These are phyloP conservation scores for Cryphonectria japonica DNA, from an alignment of 2,329 filamentous ascomycete species.

Conservation along the genomic window DNA sequence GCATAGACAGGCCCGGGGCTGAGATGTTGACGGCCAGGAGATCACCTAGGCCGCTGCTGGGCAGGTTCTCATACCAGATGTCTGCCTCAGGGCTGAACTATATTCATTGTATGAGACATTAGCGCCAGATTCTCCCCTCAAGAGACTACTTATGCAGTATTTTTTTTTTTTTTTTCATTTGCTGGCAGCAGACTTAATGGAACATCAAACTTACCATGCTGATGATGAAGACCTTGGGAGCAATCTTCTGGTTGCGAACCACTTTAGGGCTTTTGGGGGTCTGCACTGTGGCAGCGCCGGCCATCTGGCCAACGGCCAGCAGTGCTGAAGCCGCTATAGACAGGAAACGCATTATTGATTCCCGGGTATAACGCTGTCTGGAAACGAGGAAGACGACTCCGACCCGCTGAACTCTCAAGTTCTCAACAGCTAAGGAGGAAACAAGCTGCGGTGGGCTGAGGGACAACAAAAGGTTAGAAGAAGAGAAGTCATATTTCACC, in stretches of 20 bases:
- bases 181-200: too few relatives aligned
- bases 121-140: background rate
- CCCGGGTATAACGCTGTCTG: background rate
- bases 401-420: background rate
- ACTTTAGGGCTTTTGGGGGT: constrained; percentile 10
- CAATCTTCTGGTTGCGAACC: constrained; percentile 39
- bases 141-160: too few relatives aligned
- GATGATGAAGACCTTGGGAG: constrained; percentile 66
- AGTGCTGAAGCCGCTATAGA: constrained; percentile 21
- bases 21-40: constrained; percentile 61
- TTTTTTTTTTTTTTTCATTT: too few relatives aligned
- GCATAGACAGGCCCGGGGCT: constrained; percentile 65
- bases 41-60: constrained; percentile 52
- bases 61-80: constrained; percentile 61
- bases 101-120: background rate
- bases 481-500: background rate
- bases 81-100: constrained; percentile 66
- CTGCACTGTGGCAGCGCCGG: constrained; percentile 18
- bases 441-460: background rate
- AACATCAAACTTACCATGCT: constrained; percentile 54
- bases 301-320: constrained; percentile 24
- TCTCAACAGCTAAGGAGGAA: background rate
- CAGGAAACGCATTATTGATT: constrained; percentile 26
- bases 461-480: background rate
- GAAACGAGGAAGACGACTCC: background rate